Conservation (phyloP, 345 rosid genomes). For the Garcia nutans region DNA sequence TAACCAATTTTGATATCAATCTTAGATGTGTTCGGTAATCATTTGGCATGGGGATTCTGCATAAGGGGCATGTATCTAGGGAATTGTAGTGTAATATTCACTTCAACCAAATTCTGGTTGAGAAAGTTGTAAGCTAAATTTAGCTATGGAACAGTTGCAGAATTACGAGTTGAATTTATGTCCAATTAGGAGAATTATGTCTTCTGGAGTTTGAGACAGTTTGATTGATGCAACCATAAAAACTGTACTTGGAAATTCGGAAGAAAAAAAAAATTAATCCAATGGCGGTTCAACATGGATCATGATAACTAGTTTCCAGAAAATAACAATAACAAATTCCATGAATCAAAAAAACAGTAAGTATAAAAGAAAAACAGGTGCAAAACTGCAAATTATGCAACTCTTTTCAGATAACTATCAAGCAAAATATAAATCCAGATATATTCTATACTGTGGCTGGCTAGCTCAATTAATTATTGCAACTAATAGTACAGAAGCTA, state of each 20-base stretch:
- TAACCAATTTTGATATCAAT: constrained; percentile 1
- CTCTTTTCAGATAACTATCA: neutral
- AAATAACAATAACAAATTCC: neutral
- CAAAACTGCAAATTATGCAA: neutral
- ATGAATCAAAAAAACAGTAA: neutral
- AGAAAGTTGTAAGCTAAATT: neutral
- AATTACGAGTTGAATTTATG: neutral
- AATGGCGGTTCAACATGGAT: no score
- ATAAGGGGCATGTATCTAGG: neutral
- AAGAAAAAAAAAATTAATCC: neutral
- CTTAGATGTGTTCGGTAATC: neutral
- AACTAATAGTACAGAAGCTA: neutral
- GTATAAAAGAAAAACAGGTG: neutral
- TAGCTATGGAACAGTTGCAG: neutral
- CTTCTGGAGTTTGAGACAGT: neutral
- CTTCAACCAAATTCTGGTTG: neutral
- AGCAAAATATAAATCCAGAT: neutral
- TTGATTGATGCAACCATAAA: neutral
- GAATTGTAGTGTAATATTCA: no score
- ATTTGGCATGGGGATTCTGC: neutral
- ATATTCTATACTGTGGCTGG: neutral
- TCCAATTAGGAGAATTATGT: neutral
- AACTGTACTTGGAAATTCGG: neutral
- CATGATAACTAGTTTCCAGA: neutral
- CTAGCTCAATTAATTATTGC: neutral